Evolutionary conservation across 2,329 filamentous ascomycete genomes (phyloP).

Genomic region (Dryadomyces quercus-mongolicae): DNA sequence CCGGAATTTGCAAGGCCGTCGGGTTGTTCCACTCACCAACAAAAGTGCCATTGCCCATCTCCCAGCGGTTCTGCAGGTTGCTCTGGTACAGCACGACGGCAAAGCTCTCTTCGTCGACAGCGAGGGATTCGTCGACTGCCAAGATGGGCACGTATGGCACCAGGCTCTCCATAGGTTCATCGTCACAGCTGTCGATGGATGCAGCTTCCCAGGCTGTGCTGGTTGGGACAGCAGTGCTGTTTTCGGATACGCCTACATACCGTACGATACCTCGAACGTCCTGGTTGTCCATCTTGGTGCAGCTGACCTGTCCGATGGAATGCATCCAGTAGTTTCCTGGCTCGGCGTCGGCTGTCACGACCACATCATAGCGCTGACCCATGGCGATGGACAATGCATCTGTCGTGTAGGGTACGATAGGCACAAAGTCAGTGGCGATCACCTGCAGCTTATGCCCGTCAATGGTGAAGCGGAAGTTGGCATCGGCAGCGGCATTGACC

Average conservation of each 20-base stretch:
- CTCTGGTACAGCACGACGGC: not conserved
- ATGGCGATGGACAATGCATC: slow-evolving; percentile 34
- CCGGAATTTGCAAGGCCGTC: slow-evolving; percentile 8
- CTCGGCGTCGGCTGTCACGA: slow-evolving; percentile 14
- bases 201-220: slow-evolving; percentile 4
- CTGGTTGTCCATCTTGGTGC: slow-evolving; percentile 5
- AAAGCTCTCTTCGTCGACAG: slow-evolving; percentile 3
- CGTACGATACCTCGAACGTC: slow-evolving; percentile 8
- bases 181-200: slow-evolving; percentile 11
- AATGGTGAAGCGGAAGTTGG: slow-evolving; percentile 39
- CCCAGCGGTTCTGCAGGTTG: slow-evolving; percentile 13
- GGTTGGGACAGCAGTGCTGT: no score
- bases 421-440: slow-evolving; percentile 41
- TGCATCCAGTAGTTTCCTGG: slow-evolving; percentile 8
- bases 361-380: slow-evolving; percentile 25
- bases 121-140: not conserved
- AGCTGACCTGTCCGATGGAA: slow-evolving; percentile 5
- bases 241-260: slow-evolving; percentile 9
- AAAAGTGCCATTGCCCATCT: slow-evolving; percentile 14
- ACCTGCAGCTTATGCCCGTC: slow-evolving; percentile 39
- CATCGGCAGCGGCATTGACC: slow-evolving; percentile 36
- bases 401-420: slow-evolving; percentile 35
- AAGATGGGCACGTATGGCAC: slow-evolving; percentile 15
- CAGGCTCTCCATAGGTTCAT: slow-evolving; percentile 14
- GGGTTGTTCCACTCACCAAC: slow-evolving; percentile 15